Percentiles rank a stretch among this genome's conserved stretches.
phyloP scores from a whole-genome alignment of 1,139 yeast species.

The Magnusiomyces tetraspermus region DNA sequence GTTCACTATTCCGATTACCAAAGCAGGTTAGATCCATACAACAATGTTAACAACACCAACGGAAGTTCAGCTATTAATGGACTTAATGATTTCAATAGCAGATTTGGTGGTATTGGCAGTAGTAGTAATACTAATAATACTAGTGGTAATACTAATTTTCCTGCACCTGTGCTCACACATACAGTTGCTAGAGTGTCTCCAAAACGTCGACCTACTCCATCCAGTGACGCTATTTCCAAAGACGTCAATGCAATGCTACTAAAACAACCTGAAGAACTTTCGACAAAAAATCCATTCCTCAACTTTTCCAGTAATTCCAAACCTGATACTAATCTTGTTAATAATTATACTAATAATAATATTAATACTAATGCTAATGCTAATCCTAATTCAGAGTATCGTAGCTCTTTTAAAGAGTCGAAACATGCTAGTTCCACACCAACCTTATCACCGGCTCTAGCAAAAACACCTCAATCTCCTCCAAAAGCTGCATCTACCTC shows the following conservation, averaged over 20 bases:
- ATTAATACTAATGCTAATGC: not conserved
- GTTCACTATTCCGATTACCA: not conserved
- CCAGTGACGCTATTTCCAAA: conserved; percentile 1
- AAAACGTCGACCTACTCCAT: not conserved
- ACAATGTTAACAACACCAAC: too few relatives aligned
- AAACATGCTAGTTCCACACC: not conserved
- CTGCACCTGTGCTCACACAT: too few relatives aligned
- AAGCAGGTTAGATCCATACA: not conserved
- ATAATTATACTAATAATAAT: not conserved
- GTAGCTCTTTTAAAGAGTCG: not conserved
- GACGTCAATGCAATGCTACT: not conserved
- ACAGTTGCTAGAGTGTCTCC: not conserved
- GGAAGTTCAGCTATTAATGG: too few relatives aligned
- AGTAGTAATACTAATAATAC: too few relatives aligned
- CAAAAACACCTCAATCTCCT: not conserved
- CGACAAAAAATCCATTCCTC: not conserved
- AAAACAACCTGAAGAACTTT: not conserved
- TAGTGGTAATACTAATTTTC: too few relatives aligned
- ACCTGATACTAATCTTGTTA: not conserved
- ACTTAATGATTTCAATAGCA: too few relatives aligned
- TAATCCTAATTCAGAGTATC: not conserved
- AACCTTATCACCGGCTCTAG: not conserved
- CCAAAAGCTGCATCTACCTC: not conserved
- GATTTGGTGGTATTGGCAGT: not conserved
- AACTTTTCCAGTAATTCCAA: not conserved